Evolutionary conservation across 495 filamentous ascomycete species (phyloP).

Genomic region (Sordaria brevicollis): DNA sequence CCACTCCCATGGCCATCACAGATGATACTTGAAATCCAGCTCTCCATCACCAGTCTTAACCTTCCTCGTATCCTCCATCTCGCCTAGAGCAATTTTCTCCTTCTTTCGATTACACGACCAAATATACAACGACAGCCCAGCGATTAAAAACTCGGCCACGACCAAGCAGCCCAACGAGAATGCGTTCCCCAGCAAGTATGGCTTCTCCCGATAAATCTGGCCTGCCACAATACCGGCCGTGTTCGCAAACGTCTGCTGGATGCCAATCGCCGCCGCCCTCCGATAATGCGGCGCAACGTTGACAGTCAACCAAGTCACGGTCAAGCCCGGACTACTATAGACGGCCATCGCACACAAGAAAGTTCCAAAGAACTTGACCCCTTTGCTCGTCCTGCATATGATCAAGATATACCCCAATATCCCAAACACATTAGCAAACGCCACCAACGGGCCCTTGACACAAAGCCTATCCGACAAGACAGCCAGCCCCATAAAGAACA

Average conservation of each 20-base stretch:
- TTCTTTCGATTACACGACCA: conserved; percentile 31
- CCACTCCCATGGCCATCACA: conserved; percentile 25
- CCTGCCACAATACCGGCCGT: conserved; percentile 44
- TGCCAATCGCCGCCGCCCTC: conserved; percentile 43
- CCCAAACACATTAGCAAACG: conserved; percentile 34
- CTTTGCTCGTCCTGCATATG: conserved; percentile 18
- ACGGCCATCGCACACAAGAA: conserved; percentile 43
- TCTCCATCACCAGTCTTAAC: conserved; percentile 37
- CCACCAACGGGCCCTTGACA: conserved; percentile 25
- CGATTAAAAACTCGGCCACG: conserved; percentile 28
- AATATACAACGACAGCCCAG: conserved; percentile 31
- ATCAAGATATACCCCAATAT: conserved; percentile 44
- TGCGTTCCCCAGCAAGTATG: conserved; percentile 40
- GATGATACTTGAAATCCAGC: conserved; percentile 40
- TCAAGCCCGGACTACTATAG: conserved; percentile 40
- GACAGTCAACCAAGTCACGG: conserved; percentile 47
- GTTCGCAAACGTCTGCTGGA: conserved; percentile 47
- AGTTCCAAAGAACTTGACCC: conserved; percentile 45
- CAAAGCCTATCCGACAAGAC: conserved; percentile 28
- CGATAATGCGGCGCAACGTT: conserved; percentile 49
- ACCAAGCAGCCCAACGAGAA: conserved; percentile 38
- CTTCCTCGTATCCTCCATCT: conserved; percentile 32
- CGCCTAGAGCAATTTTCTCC: conserved; percentile 28
- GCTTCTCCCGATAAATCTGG: conserved; percentile 41
- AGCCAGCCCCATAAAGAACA: conserved; percentile 32